phyloP scores from a whole-genome alignment of 129 eudicot genomes.

The Lonicera japonica region DNA sequence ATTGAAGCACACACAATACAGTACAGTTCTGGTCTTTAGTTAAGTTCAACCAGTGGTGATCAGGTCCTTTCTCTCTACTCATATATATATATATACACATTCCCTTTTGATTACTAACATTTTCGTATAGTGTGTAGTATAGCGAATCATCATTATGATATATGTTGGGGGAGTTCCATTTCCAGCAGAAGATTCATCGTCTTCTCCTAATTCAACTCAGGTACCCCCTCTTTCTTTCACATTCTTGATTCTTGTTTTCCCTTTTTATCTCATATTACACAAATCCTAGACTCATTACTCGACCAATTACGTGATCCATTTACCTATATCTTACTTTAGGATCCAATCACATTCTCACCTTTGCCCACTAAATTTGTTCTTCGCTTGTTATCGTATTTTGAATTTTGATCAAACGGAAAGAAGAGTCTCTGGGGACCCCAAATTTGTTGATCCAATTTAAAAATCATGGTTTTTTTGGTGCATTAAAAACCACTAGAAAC shows the following conservation, averaged over 20 bases:
- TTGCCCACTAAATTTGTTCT: not conserved
- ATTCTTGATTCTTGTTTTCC: slow-evolving; percentile 1
- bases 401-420: not conserved
- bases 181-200: slow-evolving; percentile 28
- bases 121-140: too few species aligned
- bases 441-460: too few species aligned
- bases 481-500: too few species aligned
- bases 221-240: slow-evolving; percentile 12
- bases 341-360: not conserved
- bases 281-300: not conserved
- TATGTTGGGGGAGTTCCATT: slow-evolving; percentile 43
- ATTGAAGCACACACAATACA: too few species aligned
- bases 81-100: too few species aligned
- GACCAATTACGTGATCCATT: not conserved
- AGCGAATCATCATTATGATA: slow-evolving; percentile 38
- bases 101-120: too few species aligned
- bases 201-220: slow-evolving; percentile 31
- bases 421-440: too few species aligned
- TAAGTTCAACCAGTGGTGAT: too few species aligned
- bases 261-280: not conserved
- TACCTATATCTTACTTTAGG: not conserved
- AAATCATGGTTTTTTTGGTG: too few species aligned
- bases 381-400: not conserved
- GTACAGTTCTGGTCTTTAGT: too few species aligned
- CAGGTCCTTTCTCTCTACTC: too few species aligned